These are phyloP conservation scores for Canavalia gladiata DNA, from an alignment of 306 rosid species.

Conservation along the genomic window DNA sequence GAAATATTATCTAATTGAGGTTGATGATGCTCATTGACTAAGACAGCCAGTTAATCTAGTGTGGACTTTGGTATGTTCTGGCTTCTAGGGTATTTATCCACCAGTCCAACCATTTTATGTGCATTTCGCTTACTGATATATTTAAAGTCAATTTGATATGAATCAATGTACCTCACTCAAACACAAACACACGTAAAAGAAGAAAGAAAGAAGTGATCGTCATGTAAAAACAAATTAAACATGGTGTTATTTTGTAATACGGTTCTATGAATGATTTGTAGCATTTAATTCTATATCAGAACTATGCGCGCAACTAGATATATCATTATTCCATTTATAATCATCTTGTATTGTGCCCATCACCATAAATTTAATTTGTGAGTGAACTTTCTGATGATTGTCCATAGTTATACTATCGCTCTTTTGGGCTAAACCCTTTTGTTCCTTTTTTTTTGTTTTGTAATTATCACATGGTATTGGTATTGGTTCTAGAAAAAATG, in stretches of 20 bases:
- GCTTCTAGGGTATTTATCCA: background rate
- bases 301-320: background rate
- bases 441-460: background rate
- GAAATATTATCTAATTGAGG: background rate
- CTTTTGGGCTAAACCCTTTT: background rate
- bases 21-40: constrained; percentile 19
- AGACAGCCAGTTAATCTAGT: background rate
- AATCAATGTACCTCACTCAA: background rate
- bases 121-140: background rate
- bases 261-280: background rate
- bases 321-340: no score
- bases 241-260: background rate
- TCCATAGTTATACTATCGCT: background rate
- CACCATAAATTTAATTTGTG: background rate
- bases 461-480: background rate
- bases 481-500: no score
- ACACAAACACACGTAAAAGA: no score
- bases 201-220: background rate
- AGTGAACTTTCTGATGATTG: background rate
- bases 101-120: background rate
- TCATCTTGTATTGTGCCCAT: background rate
- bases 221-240: background rate
- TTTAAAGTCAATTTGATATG: background rate
- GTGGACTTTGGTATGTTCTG: background rate
- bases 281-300: background rate